Evolutionary conservation across 176 grass and related monocot species (phyloP).

Genomic region (Bothriochloa decipiens): DNA sequence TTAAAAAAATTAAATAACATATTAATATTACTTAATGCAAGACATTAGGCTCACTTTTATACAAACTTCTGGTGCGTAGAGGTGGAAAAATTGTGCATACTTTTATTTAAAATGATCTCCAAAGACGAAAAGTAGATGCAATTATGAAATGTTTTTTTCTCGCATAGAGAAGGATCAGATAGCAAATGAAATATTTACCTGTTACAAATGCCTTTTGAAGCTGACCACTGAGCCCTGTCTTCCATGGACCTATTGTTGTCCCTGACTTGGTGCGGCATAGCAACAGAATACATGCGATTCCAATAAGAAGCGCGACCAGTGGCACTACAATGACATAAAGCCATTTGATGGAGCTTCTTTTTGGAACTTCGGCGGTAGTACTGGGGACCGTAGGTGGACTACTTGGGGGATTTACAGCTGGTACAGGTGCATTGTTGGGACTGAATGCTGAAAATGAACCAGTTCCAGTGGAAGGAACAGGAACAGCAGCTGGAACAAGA

Average conservation of each 20-base stretch:
- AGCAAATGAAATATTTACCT: slow-evolving; percentile 50
- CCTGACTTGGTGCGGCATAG: slow-evolving; percentile 61
- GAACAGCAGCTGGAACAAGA: slow-evolving; percentile 42
- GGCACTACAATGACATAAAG: slow-evolving; percentile 56
- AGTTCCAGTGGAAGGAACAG: slow-evolving; percentile 66
- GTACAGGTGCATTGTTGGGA: slow-evolving; percentile 48
- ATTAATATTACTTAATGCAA: background rate
- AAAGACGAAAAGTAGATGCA: slow-evolving; percentile 4
- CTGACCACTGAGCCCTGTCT: slow-evolving; percentile 95
- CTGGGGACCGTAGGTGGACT: slow-evolving; percentile 10
- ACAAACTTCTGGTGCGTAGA: background rate
- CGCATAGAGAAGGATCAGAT: background rate
- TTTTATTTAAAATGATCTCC: slow-evolving; percentile 15
- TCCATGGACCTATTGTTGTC: slow-evolving; percentile 85
- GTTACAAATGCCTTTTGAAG: slow-evolving; percentile 99
- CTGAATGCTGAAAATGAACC: slow-evolving; percentile 66
- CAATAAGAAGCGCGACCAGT: slow-evolving; percentile 48
- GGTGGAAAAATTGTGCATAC: background rate
- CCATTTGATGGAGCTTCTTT: slow-evolving; percentile 50
- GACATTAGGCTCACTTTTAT: background rate
- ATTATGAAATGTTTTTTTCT: background rate
- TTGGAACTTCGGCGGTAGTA: slow-evolving; percentile 19
- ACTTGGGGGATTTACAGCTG: slow-evolving; percentile 43
- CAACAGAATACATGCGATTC: slow-evolving; percentile 53
- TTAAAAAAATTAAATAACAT: background rate